Evolutionary conservation across 83 land plant species (phyloP), one percentile per base, ranked within the genome.

Genomic region (Diphasiastrum complanatum): DNA sequence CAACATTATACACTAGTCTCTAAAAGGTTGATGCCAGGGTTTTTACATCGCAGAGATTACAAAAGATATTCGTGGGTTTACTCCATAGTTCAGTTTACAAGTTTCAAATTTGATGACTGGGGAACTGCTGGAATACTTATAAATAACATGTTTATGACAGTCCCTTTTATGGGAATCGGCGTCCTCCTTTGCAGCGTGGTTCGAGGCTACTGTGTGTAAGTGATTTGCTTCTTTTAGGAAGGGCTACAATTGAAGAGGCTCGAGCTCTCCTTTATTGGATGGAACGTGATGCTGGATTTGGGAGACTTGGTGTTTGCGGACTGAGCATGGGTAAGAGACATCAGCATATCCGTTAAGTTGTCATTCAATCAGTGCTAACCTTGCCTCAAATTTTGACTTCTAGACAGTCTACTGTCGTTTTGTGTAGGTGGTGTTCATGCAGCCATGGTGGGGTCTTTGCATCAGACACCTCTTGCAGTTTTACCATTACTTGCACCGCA

Each of bases 401-500:
- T n/a, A n/a, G n/a, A n/a, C n/a, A n/a, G n/a, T n/a, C 24, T 36
- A 36, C 46, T n/a, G 18, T 41, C 8, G 51, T 26, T 55, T 33
- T 26, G 26, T 47, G 1, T 67, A 89, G 98, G 98, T 6, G 98
- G 98, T 60, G 98, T 92, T 16, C 98, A 92, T 76, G 98, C 98
- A 59, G 96, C 98, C 4, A 92, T 92, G 98, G 98, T 92, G 65
- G 98, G 98, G 28, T 83, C 98, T 11, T 71, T 92, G 26, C 96
- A 92, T 63, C 90, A 83, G 31, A 85, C 84, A 4, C 96, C 96
- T 5, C 51, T 92, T 64, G 98, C 98, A 1, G 83, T 82, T 30
- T 69, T 92, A 47, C 98, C 98, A 33, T 88, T 92, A 47, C 72
- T 92, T 16, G 78, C 98, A 33, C 98, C 98, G 46, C 98, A 92